Percentiles rank a stretch among this genome's conserved stretches.
phyloP scores from a whole-genome alignment of 1,284 basidiomycete genomes.

The Garcileccinum viscosum region DNA sequence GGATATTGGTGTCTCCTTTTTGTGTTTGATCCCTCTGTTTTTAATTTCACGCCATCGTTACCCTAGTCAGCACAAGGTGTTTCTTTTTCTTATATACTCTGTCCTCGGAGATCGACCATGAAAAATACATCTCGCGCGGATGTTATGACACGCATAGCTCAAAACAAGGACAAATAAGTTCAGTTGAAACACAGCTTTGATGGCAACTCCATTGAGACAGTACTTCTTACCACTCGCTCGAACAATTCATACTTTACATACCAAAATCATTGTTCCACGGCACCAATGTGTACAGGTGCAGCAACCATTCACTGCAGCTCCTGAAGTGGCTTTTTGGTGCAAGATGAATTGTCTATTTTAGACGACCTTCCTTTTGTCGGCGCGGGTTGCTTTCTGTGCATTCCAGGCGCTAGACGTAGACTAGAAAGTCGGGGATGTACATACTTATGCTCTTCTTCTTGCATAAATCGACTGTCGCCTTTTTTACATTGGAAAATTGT shows the following conservation, averaged over 20 bases:
- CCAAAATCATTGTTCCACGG: conserved; percentile 2
- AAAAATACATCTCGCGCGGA: not conserved
- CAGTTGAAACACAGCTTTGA: no score
- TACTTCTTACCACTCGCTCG: not conserved
- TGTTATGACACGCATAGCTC: not conserved
- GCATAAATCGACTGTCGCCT: not conserved
- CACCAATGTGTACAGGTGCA: conserved; percentile 42
- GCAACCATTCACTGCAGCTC: conserved; percentile 39
- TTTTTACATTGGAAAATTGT: not conserved
- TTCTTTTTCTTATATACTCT: conserved; percentile 12
- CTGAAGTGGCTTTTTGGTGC: conserved; percentile 44
- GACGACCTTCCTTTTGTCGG: conserved; percentile 18
- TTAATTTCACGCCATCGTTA: conserved; percentile 41
- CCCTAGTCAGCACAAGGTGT: conserved; percentile 32
- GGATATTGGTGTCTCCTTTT: conserved; percentile 38
- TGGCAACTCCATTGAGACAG: no score
- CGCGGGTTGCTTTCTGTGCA: not conserved
- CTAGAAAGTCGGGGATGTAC: conserved; percentile 19
- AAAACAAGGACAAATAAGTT: conserved; percentile 24
- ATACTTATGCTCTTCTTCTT: conserved; percentile 1
- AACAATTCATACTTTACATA: not conserved
- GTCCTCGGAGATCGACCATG: conserved; percentile 10
- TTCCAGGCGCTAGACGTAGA: conserved; percentile 15
- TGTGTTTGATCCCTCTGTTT: conserved; percentile 36
- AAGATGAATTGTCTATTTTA: conserved; percentile 22